These are phyloP conservation scores for Heimioporus sp. DNA, from an alignment of 768 basidiomycete species.

Conservation along the genomic window DNA sequence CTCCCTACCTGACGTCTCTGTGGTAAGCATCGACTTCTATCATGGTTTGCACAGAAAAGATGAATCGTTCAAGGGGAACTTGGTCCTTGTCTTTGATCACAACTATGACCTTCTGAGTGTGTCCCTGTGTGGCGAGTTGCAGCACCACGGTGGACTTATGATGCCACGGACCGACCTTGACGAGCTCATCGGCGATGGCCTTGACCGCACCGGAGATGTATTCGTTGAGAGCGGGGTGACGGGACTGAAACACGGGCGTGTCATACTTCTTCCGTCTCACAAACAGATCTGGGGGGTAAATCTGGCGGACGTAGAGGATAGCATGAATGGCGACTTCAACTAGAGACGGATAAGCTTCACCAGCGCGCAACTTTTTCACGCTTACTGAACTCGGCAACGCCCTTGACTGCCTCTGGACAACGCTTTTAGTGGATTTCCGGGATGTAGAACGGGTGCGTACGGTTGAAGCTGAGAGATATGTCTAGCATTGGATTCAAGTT, in stretches of 20 bases:
- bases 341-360: conserved; percentile 31
- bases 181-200: conserved; percentile 76
- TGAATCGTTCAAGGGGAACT: conserved; percentile 82
- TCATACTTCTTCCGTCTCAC: conserved; percentile 86
- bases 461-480: conserved; percentile 36
- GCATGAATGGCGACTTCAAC: conserved; percentile 94
- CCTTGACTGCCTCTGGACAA: conserved; percentile 55
- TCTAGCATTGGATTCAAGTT: conserved; percentile 24
- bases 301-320: conserved; percentile 85
- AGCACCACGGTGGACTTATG: neutral
- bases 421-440: conserved; percentile 6
- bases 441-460: conserved; percentile 23
- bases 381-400: conserved; percentile 73
- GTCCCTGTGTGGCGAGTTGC: conserved; percentile 48
- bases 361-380: neutral
- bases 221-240: conserved; percentile 84
- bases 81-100: conserved; percentile 84
- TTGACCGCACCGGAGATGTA: conserved; percentile 89
- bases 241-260: conserved; percentile 87
- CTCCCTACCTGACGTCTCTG: conserved; percentile 61
- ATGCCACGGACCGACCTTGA: conserved; percentile 42
- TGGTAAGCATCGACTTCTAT: conserved; percentile 67
- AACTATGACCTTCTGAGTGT: conserved; percentile 74
- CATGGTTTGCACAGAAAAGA: conserved; percentile 86
- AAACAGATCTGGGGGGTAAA: conserved; percentile 90